Percentiles rank a stretch among this genome's conserved stretches.
Evolutionary conservation across 345 rosid genomes (phyloP).

Genomic region (Arabis alpina): DNA sequence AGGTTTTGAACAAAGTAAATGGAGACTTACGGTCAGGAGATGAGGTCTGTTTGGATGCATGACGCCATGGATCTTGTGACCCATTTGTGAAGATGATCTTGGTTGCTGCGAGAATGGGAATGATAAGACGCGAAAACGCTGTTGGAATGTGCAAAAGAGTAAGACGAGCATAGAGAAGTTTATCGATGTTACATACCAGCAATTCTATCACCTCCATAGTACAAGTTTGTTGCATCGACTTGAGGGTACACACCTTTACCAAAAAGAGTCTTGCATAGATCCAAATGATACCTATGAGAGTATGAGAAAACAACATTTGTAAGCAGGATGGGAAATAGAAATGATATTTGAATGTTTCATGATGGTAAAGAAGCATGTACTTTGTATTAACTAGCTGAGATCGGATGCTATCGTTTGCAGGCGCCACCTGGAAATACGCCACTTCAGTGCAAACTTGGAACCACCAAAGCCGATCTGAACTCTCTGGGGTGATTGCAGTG

Average conservation of each 20-base stretch:
- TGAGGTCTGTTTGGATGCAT: conserved; percentile 87
- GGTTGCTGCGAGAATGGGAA: conserved; percentile 56
- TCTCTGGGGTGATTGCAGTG: conserved; percentile 49
- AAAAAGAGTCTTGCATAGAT: conserved; percentile 82
- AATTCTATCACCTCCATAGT: conserved; percentile 86
- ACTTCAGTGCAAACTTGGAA: conserved; percentile 97
- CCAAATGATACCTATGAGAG: conserved; percentile 77
- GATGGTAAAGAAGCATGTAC: conserved; percentile 33
- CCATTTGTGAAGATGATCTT: conserved; percentile 88
- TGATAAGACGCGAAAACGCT: conserved; percentile 4
- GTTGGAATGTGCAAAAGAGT: conserved; percentile 8
- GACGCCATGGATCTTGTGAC: conserved; percentile 99
- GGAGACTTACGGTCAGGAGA: conserved; percentile 70
- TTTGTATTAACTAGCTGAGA: conserved; percentile 80
- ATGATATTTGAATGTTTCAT: background rate
- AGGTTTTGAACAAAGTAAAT: conserved; percentile 8
- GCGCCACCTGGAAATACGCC: conserved; percentile 97
- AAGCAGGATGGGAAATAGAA: background rate
- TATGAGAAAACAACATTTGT: background rate
- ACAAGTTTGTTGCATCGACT: conserved; percentile 78
- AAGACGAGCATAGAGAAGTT: conserved; percentile 22
- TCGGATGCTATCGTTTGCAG: conserved; percentile 83
- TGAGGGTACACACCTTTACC: conserved; percentile 81
- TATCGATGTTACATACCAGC: conserved; percentile 54
- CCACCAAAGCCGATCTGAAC: conserved; percentile 87